Evolutionary conservation across 202 grass and related monocot species (phyloP), one percentile per base, ranked within the genome.

Genomic region (Setaria viridis): DNA sequence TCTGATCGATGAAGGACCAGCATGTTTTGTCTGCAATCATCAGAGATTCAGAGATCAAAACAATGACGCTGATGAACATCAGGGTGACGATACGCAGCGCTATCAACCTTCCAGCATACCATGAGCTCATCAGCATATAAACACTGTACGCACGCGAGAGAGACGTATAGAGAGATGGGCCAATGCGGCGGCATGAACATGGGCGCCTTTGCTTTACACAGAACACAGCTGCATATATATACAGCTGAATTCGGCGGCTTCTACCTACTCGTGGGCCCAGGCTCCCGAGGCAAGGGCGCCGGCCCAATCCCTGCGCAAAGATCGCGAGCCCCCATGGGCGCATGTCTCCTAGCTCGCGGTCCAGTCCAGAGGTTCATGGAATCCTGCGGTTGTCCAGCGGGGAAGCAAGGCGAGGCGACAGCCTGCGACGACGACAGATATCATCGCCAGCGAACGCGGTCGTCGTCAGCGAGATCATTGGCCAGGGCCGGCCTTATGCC

Each of bases 311-410:
- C 46, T 78, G 84, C 48, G 11, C 66, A 67, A 14, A 86, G 78
- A 86, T 90, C 2, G 67, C 83, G 33, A 86, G 58, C 74, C 72
- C 39, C 83, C 83, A 65, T 72, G 88, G 67, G 67, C 39, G 54
- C 46, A 7, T 82, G 76, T 84, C 81, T 69, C 59, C 19, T 84
- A 50, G 76, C 17, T 84, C 64, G 29, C 64, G 29, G 29, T 32
- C 59, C 59, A 79, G 43, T 4, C 74, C 11, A 67, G 54, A 80
- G 59, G 49, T 53, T 85, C 81, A 58, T 67, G 72, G 78, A 77
- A 89, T 64, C 67, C 78, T 46, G 48, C 69, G 51, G 13, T 75
- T 60, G 76, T 48, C 77, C 45, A 54, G 54, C 39, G 43, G 11
- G 29, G 43, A 19, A 39, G 11, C 20, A 11, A 20, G 45, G 45